Evolutionary conservation across 2,329 filamentous ascomycete species (phyloP).

Genomic region (Ophiostoma montium): DNA sequence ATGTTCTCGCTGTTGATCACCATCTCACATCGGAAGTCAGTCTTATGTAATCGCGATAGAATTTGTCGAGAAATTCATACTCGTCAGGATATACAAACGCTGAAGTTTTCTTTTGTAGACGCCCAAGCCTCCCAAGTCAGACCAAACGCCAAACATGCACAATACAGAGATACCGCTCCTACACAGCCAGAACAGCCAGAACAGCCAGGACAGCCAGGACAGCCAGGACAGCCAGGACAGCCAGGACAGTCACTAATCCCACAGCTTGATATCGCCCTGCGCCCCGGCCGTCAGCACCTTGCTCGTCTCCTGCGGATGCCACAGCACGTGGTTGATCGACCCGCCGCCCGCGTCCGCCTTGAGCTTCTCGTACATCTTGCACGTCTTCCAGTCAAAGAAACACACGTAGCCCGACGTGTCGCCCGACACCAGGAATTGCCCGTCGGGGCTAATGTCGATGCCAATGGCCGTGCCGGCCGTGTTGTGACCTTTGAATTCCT

Average conservation of each 20-base stretch:
- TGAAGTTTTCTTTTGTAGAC: too few species aligned
- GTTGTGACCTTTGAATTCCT: conserved; percentile 90
- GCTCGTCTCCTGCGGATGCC: conserved; percentile 95
- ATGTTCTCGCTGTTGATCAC: too few species aligned
- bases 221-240: too few species aligned
- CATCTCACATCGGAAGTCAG: too few species aligned
- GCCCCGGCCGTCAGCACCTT: conserved; percentile 85
- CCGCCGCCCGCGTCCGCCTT: conserved; percentile 70
- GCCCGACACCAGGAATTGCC: conserved; percentile 76
- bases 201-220: too few species aligned
- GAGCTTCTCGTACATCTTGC: conserved; percentile 97
- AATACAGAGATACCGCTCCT: too few species aligned
- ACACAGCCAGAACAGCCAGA: too few species aligned
- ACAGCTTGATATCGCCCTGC: conserved; percentile 80
- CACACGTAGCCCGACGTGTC: conserved; percentile 82
- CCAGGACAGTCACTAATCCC: conserved; percentile 50
- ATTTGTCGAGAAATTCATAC: too few species aligned
- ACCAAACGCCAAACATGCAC: too few species aligned
- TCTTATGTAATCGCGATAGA: too few species aligned
- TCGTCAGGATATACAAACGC: too few species aligned
- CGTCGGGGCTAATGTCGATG: conserved; percentile 76
- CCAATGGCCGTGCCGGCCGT: conserved; percentile 90
- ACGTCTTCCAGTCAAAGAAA: conserved; percentile 99
- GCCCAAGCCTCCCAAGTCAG: too few species aligned
- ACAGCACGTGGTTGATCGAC: conserved; percentile 74